phyloP scores from a whole-genome alignment of 208 protist genomes.

The Trypanosoma scelopori region DNA sequence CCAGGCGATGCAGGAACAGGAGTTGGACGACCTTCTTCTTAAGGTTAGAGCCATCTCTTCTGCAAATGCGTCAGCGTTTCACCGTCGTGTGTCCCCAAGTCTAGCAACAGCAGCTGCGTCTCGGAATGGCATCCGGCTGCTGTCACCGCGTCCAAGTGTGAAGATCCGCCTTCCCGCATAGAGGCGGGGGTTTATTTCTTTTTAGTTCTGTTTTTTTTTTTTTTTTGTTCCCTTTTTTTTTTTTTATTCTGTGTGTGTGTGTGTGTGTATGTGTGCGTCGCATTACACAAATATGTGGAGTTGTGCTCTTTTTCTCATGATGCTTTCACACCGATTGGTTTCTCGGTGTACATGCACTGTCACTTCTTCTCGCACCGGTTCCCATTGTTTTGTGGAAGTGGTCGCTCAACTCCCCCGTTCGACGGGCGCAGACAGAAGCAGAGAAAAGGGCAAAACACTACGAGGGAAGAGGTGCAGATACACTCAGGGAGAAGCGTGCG shows the following conservation, averaged over 20 bases:
- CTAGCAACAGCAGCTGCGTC: neutral
- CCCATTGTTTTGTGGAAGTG: constrained; percentile 3
- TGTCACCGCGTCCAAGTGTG: constrained; percentile 19
- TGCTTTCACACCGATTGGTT: neutral
- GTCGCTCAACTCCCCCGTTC: neutral
- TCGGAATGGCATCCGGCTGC: constrained; percentile 2
- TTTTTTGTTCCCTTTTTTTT: constrained; percentile 18
- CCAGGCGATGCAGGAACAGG: constrained; percentile 38
- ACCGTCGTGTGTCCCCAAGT: constrained; percentile 15
- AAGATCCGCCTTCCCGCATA: constrained; percentile 1
- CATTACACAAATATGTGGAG: too few relatives aligned
- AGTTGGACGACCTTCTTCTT: constrained; percentile 39
- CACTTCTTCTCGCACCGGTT: constrained; percentile 4
- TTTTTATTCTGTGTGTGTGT: constrained; percentile 9
- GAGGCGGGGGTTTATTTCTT: constrained; percentile 12
- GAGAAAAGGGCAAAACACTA: neutral
- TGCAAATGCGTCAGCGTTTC: constrained; percentile 12
- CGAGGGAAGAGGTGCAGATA: neutral
- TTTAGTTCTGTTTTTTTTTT: constrained; percentile 13
- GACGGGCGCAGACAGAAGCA: constrained; percentile 1
- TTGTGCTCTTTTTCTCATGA: constrained; percentile 4
- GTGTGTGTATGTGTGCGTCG: neutral
- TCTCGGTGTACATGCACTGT: neutral
- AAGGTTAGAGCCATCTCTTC: constrained; percentile 31
- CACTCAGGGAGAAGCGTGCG: neutral